phyloP scores from a whole-genome alignment of 208 protist genomes.

The Leishmania turanica region DNA sequence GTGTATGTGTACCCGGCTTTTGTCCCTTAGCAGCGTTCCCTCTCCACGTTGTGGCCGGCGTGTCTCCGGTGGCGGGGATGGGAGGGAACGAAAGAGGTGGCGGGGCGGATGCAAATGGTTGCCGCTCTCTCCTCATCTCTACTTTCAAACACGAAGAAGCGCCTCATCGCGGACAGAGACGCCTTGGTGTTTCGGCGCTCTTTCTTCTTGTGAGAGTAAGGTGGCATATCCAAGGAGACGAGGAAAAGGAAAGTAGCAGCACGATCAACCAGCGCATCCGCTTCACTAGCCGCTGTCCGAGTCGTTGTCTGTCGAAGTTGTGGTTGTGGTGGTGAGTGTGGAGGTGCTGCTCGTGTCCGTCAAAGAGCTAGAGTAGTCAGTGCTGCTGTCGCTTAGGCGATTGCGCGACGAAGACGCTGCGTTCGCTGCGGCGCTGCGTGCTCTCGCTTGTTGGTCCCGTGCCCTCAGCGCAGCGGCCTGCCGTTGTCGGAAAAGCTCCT shows the following conservation, averaged over 20 bases:
- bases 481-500: slow-evolving; percentile 35
- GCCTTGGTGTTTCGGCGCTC: background rate
- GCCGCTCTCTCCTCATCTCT: background rate
- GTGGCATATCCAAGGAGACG: background rate
- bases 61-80: background rate
- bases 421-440: background rate
- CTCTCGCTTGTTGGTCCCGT: slow-evolving; percentile 8
- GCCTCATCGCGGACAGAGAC: background rate
- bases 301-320: background rate
- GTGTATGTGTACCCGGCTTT: background rate
- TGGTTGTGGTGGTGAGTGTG: background rate
- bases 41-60: background rate
- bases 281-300: slow-evolving; percentile 7
- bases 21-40: background rate
- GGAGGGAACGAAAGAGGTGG: background rate
- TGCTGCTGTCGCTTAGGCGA: background rate
- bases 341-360: background rate
- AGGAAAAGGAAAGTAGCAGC: background rate
- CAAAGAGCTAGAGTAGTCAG: background rate
- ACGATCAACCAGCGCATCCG: background rate
- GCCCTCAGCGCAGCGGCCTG: slow-evolving; percentile 32
- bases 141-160: background rate
- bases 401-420: background rate
- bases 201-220: background rate
- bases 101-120: background rate